phyloP scores from a whole-genome alignment of 129 eudicot genomes.

The Escallonia herrerae region DNA sequence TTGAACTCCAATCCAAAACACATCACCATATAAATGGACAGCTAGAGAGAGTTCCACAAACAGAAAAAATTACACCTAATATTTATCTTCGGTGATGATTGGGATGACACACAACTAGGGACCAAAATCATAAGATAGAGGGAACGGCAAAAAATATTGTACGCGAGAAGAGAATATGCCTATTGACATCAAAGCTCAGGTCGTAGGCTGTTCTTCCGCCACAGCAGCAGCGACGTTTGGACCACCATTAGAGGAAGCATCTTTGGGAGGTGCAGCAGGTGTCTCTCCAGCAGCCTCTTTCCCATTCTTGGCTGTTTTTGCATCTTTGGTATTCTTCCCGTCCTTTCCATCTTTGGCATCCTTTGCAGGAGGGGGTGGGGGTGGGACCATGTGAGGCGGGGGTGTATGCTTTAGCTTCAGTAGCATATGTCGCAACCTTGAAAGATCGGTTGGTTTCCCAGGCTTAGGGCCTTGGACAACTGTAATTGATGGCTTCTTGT shows the following conservation, averaged over 20 bases:
- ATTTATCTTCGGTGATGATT: background rate
- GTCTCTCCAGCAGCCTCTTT: constrained; percentile 41
- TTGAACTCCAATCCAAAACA: background rate
- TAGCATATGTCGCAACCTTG: constrained; percentile 73
- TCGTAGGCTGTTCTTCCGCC: constrained; percentile 35
- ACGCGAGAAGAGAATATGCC: background rate
- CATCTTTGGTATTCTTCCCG: constrained; percentile 29
- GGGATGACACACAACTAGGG: background rate
- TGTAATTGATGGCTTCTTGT: constrained; percentile 67
- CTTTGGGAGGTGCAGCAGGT: constrained; percentile 30
- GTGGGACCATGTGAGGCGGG: constrained; percentile 68
- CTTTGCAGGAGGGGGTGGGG: constrained; percentile 53
- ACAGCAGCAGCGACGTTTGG: constrained; percentile 28
- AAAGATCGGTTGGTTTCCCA: constrained; percentile 86
- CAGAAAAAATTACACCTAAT: constrained; percentile 5
- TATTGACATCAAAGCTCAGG: constrained; percentile 10
- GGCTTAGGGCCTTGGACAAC: constrained; percentile 89
- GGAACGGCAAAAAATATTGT: background rate
- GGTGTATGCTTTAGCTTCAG: constrained; percentile 83
- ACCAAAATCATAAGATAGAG: background rate
- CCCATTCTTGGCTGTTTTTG: constrained; percentile 33
- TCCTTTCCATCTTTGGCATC: constrained; percentile 58
- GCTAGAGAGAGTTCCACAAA: background rate
- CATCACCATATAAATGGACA: background rate
- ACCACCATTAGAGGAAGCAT: constrained; percentile 32